Evolutionary conservation across 2,329 filamentous ascomycete species (phyloP).

Genomic region (Paecilomyces formosus): DNA sequence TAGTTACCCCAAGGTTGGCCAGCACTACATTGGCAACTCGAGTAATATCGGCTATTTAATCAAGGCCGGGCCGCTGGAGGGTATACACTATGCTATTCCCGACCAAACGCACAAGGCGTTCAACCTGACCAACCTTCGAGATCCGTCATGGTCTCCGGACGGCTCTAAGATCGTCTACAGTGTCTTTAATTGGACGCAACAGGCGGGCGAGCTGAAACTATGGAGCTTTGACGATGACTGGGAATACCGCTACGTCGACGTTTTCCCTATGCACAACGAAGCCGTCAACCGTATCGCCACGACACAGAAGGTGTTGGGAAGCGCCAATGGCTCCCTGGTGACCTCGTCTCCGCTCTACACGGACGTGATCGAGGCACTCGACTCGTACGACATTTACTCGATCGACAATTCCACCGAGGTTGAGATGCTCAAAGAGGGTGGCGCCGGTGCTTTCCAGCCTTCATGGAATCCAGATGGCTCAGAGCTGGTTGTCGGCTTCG

Average conservation of each 20-base stretch:
- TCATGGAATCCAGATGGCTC: constrained; percentile 31
- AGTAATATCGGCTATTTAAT: constrained; percentile 6
- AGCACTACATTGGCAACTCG: constrained; percentile 20
- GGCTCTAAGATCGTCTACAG: neutral
- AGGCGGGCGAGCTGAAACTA: neutral
- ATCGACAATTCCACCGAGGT: constrained; percentile 9
- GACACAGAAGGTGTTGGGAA: neutral
- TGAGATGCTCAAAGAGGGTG: constrained; percentile 14
- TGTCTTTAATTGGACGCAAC: neutral
- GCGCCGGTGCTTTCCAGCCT: constrained; percentile 35
- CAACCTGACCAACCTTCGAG: constrained; percentile 9
- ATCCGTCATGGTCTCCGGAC: constrained; percentile 27
- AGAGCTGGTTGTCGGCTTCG: constrained; percentile 33
- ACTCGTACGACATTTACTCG: too few species aligned
- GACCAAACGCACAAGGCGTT: neutral
- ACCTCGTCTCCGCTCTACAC: too few species aligned
- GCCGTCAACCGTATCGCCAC: neutral
- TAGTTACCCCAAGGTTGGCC: constrained; percentile 22
- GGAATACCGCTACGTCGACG: neutral
- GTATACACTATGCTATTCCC: constrained; percentile 19
- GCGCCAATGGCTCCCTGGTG: too few species aligned
- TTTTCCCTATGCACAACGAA: neutral
- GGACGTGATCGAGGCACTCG: too few species aligned
- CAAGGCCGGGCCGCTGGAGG: constrained; percentile 10
- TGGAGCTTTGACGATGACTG: neutral